phyloP scores from a whole-genome alignment of 2,329 filamentous ascomycete species.

The Fusarium sp. region DNA sequence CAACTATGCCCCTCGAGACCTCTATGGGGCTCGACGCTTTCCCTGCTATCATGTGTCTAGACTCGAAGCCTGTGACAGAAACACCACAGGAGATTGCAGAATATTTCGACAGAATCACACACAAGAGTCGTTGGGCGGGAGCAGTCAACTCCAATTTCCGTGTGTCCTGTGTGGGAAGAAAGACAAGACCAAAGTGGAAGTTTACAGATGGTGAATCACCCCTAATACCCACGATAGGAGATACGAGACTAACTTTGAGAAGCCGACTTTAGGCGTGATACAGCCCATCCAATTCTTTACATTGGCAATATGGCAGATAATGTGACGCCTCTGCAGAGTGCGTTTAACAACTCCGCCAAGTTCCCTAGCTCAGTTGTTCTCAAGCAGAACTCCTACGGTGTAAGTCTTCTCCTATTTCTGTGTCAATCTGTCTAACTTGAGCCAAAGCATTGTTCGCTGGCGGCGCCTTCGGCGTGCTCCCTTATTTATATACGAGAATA shows the following conservation, averaged over 20 bases:
- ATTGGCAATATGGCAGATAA: conserved; percentile 57
- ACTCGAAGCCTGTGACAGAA: conserved; percentile 45
- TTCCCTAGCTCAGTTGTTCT: conserved; percentile 57
- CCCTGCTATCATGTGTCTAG: conserved; percentile 57
- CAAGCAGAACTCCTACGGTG: conserved; percentile 60
- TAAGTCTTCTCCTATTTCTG: conserved; percentile 40
- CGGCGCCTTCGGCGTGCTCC: conserved; percentile 56
- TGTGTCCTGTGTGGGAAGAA: conserved; percentile 50
- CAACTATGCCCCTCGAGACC: conserved; percentile 40
- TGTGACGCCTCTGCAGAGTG: conserved; percentile 56
- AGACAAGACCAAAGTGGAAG: conserved; percentile 50
- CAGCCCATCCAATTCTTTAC: conserved; percentile 55
- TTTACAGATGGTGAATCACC: conserved; percentile 45
- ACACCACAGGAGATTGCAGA: conserved; percentile 47
- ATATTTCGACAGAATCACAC: conserved; percentile 45
- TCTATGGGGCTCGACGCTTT: conserved; percentile 49
- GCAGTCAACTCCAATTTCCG: conserved; percentile 53
- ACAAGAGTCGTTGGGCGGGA: conserved; percentile 53
- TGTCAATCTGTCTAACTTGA: neutral
- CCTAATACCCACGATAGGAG: neutral
- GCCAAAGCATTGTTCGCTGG: conserved; percentile 57
- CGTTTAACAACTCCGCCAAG: conserved; percentile 52
- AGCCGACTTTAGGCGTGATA: conserved; percentile 47
- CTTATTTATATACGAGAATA: conserved; percentile 52
- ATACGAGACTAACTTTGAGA: neutral